phyloP scores from a whole-genome alignment of 1,139 yeast genomes.

The Meyerozyma sp. region DNA sequence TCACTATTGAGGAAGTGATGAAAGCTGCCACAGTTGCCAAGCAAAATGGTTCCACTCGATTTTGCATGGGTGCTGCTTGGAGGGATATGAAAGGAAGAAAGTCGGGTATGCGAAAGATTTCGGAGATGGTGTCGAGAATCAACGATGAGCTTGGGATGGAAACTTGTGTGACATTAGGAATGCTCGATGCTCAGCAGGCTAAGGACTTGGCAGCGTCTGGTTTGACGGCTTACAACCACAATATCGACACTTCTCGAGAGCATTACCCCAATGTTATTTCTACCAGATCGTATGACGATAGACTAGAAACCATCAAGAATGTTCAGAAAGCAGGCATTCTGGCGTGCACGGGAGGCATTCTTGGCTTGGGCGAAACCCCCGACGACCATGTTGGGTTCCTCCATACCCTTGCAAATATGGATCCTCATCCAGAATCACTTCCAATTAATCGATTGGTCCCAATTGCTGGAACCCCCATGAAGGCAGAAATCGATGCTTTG shows the following conservation, averaged over 20 bases:
- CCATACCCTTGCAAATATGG: constrained; percentile 62
- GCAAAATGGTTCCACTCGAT: constrained; percentile 67
- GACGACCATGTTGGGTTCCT: constrained; percentile 69
- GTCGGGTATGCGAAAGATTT: constrained; percentile 56
- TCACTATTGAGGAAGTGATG: constrained; percentile 56
- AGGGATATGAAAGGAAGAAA: constrained; percentile 79
- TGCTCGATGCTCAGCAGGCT: constrained; percentile 64
- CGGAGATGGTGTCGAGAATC: constrained; percentile 61
- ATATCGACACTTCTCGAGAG: constrained; percentile 74
- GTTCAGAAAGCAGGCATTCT: constrained; percentile 63
- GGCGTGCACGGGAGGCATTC: constrained; percentile 77
- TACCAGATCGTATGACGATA: constrained; percentile 65
- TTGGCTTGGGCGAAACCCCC: constrained; percentile 71
- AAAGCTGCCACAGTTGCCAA: constrained; percentile 63
- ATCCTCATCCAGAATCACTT: constrained; percentile 68
- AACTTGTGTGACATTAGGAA: constrained; percentile 76
- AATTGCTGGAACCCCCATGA: constrained; percentile 74
- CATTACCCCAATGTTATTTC: constrained; percentile 69
- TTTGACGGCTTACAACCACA: constrained; percentile 76
- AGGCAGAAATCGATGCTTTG: constrained; percentile 42
- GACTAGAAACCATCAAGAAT: constrained; percentile 58
- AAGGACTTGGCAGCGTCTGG: constrained; percentile 58
- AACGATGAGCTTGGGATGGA: constrained; percentile 63
- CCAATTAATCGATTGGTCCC: constrained; percentile 82
- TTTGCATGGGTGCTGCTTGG: constrained; percentile 90